Evolutionary conservation across 345 rosid species (phyloP).

Genomic region (Eucalyptus cladocalyx): DNA sequence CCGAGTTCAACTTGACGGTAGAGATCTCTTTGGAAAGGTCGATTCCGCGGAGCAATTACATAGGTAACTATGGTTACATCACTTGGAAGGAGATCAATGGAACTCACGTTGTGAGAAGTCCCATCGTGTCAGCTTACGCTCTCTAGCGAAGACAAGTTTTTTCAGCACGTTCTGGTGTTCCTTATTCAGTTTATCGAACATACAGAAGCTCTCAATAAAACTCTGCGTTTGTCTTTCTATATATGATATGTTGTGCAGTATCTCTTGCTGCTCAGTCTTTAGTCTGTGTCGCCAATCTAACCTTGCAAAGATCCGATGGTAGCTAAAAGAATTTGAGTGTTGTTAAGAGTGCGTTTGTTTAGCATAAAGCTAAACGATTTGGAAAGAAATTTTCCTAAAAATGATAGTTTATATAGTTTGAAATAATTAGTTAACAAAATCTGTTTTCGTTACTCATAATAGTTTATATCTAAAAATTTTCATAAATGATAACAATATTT

Average conservation of each 20-base stretch:
- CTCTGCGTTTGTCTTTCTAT: not conserved
- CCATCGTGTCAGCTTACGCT: conserved; percentile 38
- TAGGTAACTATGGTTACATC: conserved; percentile 29
- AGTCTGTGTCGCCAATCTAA: no score
- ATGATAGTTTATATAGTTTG: no score
- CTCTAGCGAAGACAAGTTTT: not conserved
- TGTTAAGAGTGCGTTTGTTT: no score
- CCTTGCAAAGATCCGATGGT: no score
- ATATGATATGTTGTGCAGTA: not conserved
- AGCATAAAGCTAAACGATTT: no score
- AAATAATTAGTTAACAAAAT: no score
- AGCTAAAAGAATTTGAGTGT: no score
- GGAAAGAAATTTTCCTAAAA: no score
- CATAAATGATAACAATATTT: no score
- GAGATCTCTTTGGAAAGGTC: conserved; percentile 3
- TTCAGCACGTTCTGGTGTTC: not conserved
- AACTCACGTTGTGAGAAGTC: conserved; percentile 21
- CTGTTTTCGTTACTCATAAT: no score
- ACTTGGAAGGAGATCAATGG: conserved; percentile 34
- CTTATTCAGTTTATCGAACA: not conserved
- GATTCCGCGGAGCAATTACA: conserved; percentile 11
- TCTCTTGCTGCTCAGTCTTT: no score
- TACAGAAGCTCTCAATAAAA: not conserved
- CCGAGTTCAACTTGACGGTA: conserved; percentile 21
- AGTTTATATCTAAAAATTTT: no score